A percentile compares a stretch with the other conserved stretches of the same genome.
Conservation (phyloP, 2,329 filamentous ascomycete genomes). For the Botrytis hyacinthi region DNA sequence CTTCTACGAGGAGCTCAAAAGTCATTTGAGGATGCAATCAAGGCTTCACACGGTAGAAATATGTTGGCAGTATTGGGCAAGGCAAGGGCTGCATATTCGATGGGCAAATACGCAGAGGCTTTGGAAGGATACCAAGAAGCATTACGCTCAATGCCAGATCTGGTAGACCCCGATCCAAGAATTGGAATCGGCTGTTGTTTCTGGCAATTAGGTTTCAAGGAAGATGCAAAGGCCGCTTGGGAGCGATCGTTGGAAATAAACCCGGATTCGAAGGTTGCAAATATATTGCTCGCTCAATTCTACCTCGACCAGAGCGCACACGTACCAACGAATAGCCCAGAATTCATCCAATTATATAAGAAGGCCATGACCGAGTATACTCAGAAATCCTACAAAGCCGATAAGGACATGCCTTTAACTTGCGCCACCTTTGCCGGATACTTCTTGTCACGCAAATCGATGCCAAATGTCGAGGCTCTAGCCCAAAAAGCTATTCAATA, state of each 20-base stretch:
- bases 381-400: slow-evolving; percentile 88
- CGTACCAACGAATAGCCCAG: slow-evolving; percentile 76
- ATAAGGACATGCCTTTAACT: slow-evolving; percentile 85
- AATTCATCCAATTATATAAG: slow-evolving; percentile 83
- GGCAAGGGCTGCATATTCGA: slow-evolving; percentile 79
- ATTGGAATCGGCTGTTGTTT: slow-evolving; percentile 96
- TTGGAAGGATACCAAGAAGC: slow-evolving; percentile 84
- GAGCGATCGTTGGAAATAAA: slow-evolving; percentile 78
- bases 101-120: slow-evolving; percentile 82
- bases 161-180: slow-evolving; percentile 89
- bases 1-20: slow-evolving; percentile 82
- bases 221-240: slow-evolving; percentile 89
- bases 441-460: slow-evolving; percentile 79
- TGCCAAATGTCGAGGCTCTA: slow-evolving; percentile 78
- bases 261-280: slow-evolving; percentile 82
- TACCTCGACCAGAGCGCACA: slow-evolving; percentile 84
- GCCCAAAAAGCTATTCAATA: slow-evolving; percentile 92
- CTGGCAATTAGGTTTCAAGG: slow-evolving; percentile 94
- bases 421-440: slow-evolving; percentile 89
- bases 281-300: slow-evolving; percentile 85
- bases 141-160: slow-evolving; percentile 77
- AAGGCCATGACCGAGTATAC: slow-evolving; percentile 94
- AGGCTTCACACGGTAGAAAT: slow-evolving; percentile 80
- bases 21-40: slow-evolving; percentile 90
- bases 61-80: slow-evolving; percentile 91